Base-by-base conservation (phyloP, 23 red algal genomes). In the Porphyridium purpureum region DNA sequence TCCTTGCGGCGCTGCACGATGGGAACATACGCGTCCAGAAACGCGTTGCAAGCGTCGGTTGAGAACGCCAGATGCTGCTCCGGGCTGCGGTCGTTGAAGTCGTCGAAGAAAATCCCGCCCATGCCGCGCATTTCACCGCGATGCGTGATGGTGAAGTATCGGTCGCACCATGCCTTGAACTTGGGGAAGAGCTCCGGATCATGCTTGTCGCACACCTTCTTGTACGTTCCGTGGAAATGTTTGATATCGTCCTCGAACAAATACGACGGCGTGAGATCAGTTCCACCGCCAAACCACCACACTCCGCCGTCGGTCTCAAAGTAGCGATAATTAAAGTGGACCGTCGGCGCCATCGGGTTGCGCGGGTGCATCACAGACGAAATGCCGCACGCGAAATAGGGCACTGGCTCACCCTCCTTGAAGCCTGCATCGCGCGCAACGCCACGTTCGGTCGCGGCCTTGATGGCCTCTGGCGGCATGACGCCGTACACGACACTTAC, bases 251-350 rank as follows among this genome's bases (percentile, higher is more conserved):
- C 79, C 47, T 85, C 90, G 47, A 60, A 98, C 19, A 98, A 21
- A 70, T 73, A 98, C 1, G 77, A 62, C 11, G 90, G 90, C 1
- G 90, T 98, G 33, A 98, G 64, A 48, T 98, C 90, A 20, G 90
- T 98, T 8, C 90, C 90, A 4, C 90, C 90, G 7, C 90, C 90
- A 51, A 98, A 84, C 90, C 90, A 98, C 80, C 81, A 98, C 4
- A 98, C 34, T 3, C 90, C 90, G 17, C 74, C 60, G 53, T 98
- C 90, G 24, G 90, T 98, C 58, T 98, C 90, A 70, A 98, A 98
- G 66, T 98, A 98, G 48, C 90, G 74, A 65, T 98, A 98, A 53
- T 98, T 98, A 54, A 98, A 98, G 61, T 98, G 90, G 70, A 98
- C 80, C 1, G 90, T 98, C 17, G 90, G 90, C 29, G 80, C 90